Evolutionary conservation across 2,329 filamentous ascomycete genomes (phyloP).

Genomic region (Fusarium oligoseptatum): DNA sequence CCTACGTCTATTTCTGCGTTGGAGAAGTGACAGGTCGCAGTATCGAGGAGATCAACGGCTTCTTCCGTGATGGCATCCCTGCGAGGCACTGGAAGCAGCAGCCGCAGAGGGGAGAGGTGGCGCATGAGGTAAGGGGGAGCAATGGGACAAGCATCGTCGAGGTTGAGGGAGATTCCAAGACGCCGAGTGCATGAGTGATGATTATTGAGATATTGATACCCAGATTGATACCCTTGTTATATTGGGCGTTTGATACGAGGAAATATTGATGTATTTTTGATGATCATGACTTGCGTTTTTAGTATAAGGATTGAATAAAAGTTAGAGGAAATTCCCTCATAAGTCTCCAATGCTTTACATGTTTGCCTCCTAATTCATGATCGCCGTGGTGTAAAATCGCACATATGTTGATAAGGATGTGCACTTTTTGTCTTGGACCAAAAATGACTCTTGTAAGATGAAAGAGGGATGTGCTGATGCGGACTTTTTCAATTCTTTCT

Average conservation of each 20-base stretch:
- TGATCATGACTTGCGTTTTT: background rate
- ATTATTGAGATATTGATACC: background rate
- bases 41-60: conserved; percentile 49
- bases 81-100: conserved; percentile 46
- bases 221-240: background rate
- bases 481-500: background rate
- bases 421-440: rapidly evolving
- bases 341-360: background rate
- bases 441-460: background rate
- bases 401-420: background rate
- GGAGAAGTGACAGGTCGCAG: conserved; percentile 48
- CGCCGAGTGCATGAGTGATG: background rate
- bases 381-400: background rate
- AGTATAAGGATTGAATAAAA: background rate
- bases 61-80: conserved; percentile 45
- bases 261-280: background rate
- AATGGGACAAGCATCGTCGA: background rate
- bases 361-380: background rate
- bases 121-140: conserved; percentile 8
- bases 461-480: background rate
- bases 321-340: background rate
- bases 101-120: conserved; percentile 18
- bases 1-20: conserved; percentile 55
- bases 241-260: background rate
- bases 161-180: background rate